Conservation (phyloP, 306 rosid species). For the Rubus parviflorus region DNA sequence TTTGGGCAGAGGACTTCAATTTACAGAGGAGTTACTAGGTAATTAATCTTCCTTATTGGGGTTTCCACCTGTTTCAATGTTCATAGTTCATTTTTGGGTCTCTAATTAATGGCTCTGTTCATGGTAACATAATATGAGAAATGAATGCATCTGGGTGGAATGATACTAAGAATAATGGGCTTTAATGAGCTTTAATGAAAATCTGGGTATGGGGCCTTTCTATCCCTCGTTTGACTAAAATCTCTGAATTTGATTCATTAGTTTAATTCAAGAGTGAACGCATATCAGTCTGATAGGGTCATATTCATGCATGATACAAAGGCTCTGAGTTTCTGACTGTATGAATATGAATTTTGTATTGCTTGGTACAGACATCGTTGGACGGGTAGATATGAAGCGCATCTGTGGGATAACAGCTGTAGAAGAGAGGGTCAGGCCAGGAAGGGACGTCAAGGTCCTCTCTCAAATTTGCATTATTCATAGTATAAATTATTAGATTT, state of each 20-base stretch:
- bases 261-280: neutral
- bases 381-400: slow-evolving; percentile 99
- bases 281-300: neutral
- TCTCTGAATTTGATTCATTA: neutral
- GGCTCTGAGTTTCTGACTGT: neutral
- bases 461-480: neutral
- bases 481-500: neutral
- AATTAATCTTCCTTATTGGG: neutral
- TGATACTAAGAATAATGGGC: neutral
- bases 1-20: slow-evolving; percentile 97
- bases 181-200: neutral
- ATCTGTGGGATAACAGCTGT: slow-evolving; percentile 99
- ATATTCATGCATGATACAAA: neutral
- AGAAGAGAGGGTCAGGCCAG: slow-evolving; percentile 99
- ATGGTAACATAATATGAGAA: neutral
- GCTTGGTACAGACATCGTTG: slow-evolving; percentile 72
- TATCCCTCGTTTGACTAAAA: neutral
- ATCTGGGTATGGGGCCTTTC: neutral
- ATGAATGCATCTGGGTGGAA: neutral
- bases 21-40: slow-evolving; percentile 99
- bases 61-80: neutral
- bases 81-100: neutral
- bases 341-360: neutral
- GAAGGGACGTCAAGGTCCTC: slow-evolving; percentile 95
- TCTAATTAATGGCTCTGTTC: neutral